Evolutionary conservation across 1,139 yeast genomes (phyloP), one percentile per base, ranked within the genome.

Genomic region (Magnusiomyces magnusii): DNA sequence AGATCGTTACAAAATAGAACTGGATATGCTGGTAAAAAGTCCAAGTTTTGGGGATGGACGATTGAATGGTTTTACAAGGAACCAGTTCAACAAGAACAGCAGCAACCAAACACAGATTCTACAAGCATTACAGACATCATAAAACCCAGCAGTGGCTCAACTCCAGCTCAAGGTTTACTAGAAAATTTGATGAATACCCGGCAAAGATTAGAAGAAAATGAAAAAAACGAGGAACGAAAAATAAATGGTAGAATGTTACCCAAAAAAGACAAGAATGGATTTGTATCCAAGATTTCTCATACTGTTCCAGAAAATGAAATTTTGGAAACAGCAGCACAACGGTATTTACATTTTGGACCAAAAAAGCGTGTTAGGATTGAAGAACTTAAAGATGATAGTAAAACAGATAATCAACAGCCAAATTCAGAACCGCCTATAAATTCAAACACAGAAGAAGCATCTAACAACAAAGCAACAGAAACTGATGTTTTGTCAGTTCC

Each of bases 1-100:
- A 74, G 97, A 58, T 78, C 90, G 2, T 67, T 71, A 10, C 71
- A 76, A 60, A 92, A 92, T 69, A 86, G 85, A 66, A 81, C 93
- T 0, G 85, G 86, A 1, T 87, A 84, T 78, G 93, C 89, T 67
- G 84, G 84, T 69, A 80, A 81, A 65, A 75, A 78, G 64, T 81
- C 83, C 53, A 72, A 80, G 31, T 86, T 81, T 53, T 66, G 61
- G 69, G 80, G 80, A 24, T 91, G 97, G 97, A 86, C 96, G 0
- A 71, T 90, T 0, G 96, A 91, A 69, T 86, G 91, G 87, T 70
- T 82, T n/a, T 42, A 49, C 24, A 52, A 52, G 25, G 39, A 52
- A 23, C 31, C 49, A 2, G 28, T 19, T 52, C 19, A 39, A 15
- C 44, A 39, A n/a, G 19, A 39, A 17, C 44, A 39, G 17, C 44